Conservation (phyloP, 306 rosid species). For the Medicago lupulina region DNA sequence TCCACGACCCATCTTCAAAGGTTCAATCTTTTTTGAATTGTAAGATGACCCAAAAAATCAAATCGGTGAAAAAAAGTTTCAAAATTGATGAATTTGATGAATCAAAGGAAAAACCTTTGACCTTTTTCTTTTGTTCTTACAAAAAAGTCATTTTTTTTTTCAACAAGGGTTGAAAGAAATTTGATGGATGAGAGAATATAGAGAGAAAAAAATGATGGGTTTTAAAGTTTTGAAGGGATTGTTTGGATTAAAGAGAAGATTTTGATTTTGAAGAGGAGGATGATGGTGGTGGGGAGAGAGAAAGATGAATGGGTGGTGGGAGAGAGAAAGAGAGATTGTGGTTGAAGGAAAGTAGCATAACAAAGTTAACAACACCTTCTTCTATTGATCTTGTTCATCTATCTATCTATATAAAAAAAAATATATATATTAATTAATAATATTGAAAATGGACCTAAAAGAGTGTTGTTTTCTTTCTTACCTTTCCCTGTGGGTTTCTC, state of each 20-base stretch:
- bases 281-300: conserved; percentile 10
- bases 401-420: conserved; percentile 9
- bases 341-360: conserved; percentile 43
- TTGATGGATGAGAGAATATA: background rate
- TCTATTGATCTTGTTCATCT: conserved; percentile 37
- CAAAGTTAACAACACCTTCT: conserved; percentile 29
- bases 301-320: conserved; percentile 41
- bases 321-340: conserved; percentile 37
- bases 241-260: conserved; percentile 16
- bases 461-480: conserved; percentile 11
- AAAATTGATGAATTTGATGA: background rate
- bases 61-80: background rate
- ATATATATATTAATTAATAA: conserved; percentile 5
- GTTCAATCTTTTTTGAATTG: conserved; percentile 30
- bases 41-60: conserved; percentile 19
- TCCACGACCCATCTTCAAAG: conserved; percentile 46
- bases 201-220: background rate
- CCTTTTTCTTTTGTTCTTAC: background rate
- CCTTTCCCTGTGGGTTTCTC: conserved; percentile 47
- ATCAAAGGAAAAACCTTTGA: conserved; percentile 7
- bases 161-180: background rate
- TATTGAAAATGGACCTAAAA: conserved; percentile 20
- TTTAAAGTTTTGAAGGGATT: background rate
- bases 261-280: background rate
- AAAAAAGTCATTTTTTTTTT: conserved; percentile 12